phyloP scores from a whole-genome alignment of 2,329 filamentous ascomycete genomes.

The Orbilia ellipsospora region DNA sequence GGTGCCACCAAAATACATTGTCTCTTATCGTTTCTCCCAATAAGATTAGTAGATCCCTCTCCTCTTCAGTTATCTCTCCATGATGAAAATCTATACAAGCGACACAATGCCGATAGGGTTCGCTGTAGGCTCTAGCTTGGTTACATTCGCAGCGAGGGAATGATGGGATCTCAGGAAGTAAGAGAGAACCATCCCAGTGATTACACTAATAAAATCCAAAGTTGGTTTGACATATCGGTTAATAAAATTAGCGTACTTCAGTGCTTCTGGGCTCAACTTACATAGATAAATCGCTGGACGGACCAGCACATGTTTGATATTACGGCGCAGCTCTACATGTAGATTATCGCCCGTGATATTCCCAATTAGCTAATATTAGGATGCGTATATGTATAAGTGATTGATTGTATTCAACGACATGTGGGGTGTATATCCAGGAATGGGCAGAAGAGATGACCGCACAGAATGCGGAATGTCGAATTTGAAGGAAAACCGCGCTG shows the following conservation, averaged over 20 bases:
- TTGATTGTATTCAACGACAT: no score
- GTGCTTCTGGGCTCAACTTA: background rate
- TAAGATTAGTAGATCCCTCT: background rate
- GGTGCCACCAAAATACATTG: conserved; percentile 11
- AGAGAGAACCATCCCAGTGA: background rate
- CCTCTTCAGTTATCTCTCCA: background rate
- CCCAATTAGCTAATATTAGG: no score
- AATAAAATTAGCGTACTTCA: background rate
- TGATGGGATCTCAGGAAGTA: conserved; percentile 4
- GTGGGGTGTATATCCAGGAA: no score
- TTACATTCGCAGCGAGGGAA: conserved; percentile 18
- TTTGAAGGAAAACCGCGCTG: no score
- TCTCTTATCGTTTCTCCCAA: conserved; percentile 3
- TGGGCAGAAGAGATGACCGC: no score
- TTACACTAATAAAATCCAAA: background rate
- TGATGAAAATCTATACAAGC: conserved; percentile 2
- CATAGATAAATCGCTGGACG: conserved; percentile 2
- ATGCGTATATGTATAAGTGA: no score
- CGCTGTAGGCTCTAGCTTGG: conserved; percentile 8
- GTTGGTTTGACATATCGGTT: no score
- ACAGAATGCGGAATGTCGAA: no score
- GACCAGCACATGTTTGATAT: conserved; percentile 2
- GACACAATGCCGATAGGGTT: background rate
- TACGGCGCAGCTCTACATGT: no score
- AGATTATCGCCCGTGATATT: no score